Evolutionary conservation across 768 basidiomycete genomes (phyloP), one percentile per base, ranked within the genome.

Genomic region (Boletus rubescentipes): DNA sequence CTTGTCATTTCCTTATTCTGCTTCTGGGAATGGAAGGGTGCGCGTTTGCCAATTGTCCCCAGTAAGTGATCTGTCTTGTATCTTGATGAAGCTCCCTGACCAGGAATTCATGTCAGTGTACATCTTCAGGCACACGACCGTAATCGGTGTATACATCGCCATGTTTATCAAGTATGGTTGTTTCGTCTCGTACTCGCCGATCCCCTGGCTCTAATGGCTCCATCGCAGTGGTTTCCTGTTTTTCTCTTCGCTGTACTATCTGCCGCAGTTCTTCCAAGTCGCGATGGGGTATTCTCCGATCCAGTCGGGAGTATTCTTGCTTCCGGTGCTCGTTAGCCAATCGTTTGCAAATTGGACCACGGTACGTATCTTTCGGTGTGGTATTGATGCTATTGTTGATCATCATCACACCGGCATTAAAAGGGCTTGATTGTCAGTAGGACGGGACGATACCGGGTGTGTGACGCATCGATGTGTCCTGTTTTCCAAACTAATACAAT

Each of bases 211-310:
- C 23, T 54, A 51, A 62, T 32, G 15, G 21, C 12, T 9, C 9
- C 11, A 0, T 46, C 14, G 9, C 53, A 85, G 83, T 45, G 83
- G 82, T 23, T 79, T 84, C 57, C 73, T 84, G 3, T 84, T 83
- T 66, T 84, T 79, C 67, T 85, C 81, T 16, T 78, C 85, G 9
- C 64, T 87, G 12, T 89, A 83, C 67, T 89, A 88, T 61, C 76
- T 91, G 0, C 88, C 90, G 2, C 84, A 87, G 58, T 89, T 82
- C 65, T 87, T 89, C 70, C 88, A 90, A 70, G 81, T 88, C 9
- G 85, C 81, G 4, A 69, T 85, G n/a, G 84, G 83, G 5, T 83
- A 80, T 55, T 79, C 81, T 9, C 84, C 89, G 1, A 81, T 89
- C 39, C 79, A 75, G 63, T 80, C 79, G 3, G 84, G 83, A 1